Conservation (phyloP, 2,329 filamentous ascomycete genomes). For the Fusarium vanettenii region DNA sequence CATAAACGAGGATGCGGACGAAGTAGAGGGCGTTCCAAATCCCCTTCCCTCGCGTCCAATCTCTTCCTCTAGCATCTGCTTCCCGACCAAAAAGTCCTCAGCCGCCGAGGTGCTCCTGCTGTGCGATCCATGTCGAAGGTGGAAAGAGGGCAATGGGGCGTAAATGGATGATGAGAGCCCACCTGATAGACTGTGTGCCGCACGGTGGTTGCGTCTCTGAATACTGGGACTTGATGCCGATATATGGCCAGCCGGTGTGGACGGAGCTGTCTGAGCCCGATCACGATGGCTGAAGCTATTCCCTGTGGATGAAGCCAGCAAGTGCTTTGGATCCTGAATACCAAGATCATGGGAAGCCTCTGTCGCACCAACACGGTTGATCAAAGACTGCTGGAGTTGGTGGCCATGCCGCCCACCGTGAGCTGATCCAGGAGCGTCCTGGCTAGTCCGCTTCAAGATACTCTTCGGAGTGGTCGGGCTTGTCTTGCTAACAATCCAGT, state of each 20-base stretch:
- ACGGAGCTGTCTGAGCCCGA: background rate
- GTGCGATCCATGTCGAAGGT: background rate
- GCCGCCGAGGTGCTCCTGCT: background rate
- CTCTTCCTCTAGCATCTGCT: background rate
- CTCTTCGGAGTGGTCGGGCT: background rate
- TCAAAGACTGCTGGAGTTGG: too few species aligned
- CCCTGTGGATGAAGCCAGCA: background rate
- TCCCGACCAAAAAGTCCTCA: background rate
- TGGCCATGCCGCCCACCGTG: too few species aligned
- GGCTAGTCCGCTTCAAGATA: background rate
- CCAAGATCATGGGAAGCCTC: background rate
- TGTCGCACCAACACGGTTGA: background rate
- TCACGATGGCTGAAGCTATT: background rate
- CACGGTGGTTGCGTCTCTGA: background rate
- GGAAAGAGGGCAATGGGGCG: background rate
- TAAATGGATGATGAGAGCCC: background rate
- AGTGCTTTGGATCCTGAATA: background rate
- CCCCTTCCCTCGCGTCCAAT: background rate
- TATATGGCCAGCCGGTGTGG: background rate
- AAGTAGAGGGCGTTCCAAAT: background rate
- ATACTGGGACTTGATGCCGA: background rate
- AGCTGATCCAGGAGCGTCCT: background rate
- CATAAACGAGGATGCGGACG: background rate
- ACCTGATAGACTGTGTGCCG: background rate
- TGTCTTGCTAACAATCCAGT: background rate